These are phyloP conservation scores for Phytophthora citricola DNA, from an alignment of 352 stramenopile species.

Conservation along the genomic window DNA sequence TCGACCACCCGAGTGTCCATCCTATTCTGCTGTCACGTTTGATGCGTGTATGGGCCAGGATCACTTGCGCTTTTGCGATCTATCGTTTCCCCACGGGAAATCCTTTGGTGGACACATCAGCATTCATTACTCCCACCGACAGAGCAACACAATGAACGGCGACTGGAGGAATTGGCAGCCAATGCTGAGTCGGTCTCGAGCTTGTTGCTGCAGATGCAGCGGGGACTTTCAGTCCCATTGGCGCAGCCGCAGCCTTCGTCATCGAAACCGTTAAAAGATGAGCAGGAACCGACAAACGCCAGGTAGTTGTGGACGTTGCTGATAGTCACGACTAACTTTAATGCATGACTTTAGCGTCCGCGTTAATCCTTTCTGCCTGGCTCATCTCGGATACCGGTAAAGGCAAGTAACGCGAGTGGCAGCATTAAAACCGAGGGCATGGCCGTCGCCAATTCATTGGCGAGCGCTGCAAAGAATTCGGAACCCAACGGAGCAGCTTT, in stretches of 20 bases:
- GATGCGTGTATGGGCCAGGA: constrained; percentile 11
- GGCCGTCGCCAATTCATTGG: background rate
- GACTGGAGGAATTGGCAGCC: constrained; percentile 24
- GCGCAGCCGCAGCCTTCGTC: background rate
- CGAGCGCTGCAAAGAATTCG: constrained; percentile 1
- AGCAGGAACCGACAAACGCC: background rate
- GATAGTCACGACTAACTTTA: constrained; percentile 6
- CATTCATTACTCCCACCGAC: background rate
- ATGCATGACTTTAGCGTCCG: background rate
- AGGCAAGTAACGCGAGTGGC: background rate
- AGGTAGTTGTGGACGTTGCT: background rate
- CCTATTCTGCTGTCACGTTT: constrained; percentile 5
- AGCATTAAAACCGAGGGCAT: background rate
- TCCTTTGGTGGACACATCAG: background rate
- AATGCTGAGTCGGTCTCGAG: constrained; percentile 11
- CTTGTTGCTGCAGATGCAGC: background rate
- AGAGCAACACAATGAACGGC: background rate
- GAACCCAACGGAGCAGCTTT: constrained; percentile 1
- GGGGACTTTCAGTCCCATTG: constrained; percentile 2
- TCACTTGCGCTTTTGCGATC: background rate
- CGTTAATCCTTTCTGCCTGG: constrained; percentile 4
- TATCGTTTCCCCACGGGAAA: background rate
- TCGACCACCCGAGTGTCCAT: constrained; percentile 20
- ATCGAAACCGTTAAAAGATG: constrained; percentile 8
- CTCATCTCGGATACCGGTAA: background rate